Percentiles rank a stretch among this genome's conserved stretches.
phyloP scores from a whole-genome alignment of 2,329 filamentous ascomycete genomes.

The Penicillium sp. region DNA sequence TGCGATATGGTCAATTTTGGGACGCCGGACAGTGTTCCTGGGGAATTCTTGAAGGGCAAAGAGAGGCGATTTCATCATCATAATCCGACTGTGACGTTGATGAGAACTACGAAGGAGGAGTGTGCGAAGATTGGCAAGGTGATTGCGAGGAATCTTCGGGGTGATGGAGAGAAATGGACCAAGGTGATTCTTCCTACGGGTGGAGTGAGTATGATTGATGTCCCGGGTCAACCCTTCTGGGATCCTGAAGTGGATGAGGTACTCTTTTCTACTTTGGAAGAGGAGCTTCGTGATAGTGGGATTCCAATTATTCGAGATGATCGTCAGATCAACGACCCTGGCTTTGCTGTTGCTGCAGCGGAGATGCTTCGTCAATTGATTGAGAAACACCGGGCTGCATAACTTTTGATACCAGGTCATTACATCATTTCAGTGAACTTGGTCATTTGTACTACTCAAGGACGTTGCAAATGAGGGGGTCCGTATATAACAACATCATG shows the following conservation, averaged over 20 bases:
- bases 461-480: no score
- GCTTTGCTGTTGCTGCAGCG: conserved; percentile 28
- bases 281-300: conserved; percentile 48
- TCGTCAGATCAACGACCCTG: conserved; percentile 29
- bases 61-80: conserved; percentile 57
- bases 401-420: background rate
- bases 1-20: conserved; percentile 67
- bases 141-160: conserved; percentile 54
- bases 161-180: conserved; percentile 36
- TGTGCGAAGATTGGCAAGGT: conserved; percentile 54
- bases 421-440: no score
- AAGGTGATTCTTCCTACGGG: conserved; percentile 58
- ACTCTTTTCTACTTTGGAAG: conserved; percentile 49
- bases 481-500: no score
- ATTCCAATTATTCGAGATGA: conserved; percentile 53
- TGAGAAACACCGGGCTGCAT: background rate
- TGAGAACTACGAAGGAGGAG: conserved; percentile 62
- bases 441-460: no score
- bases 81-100: conserved; percentile 64
- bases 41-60: background rate
- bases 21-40: conserved; percentile 53
- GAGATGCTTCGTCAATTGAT: conserved; percentile 25
- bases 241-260: conserved; percentile 49
- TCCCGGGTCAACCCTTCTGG: conserved; percentile 54
- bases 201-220: conserved; percentile 62